Evolutionary conservation across 2,329 filamentous ascomycete species (phyloP).

Genomic region (Verticillium nubilum): DNA sequence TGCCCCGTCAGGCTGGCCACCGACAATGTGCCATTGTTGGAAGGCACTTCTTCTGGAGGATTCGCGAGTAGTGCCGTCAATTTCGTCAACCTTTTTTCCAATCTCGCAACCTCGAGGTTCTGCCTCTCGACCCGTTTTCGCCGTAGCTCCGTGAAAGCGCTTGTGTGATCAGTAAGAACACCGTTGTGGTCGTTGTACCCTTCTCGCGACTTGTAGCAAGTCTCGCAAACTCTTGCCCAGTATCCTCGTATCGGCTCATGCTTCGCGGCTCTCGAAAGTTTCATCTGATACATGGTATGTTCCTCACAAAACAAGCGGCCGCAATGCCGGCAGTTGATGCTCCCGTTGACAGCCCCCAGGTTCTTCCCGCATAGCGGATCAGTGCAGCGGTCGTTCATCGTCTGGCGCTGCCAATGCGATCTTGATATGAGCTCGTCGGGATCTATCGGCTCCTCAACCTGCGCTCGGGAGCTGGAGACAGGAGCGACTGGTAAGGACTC

Average conservation of each 20-base stretch:
- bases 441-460: conserved; percentile 48
- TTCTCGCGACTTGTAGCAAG: conserved; percentile 95
- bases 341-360: conserved; percentile 73
- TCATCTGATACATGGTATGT: conserved; percentile 99
- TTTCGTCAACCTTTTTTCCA: conserved; percentile 89
- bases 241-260: conserved; percentile 86
- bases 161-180: conserved; percentile 63
- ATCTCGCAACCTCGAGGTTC: conserved; percentile 77
- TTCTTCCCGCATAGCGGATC: conserved; percentile 81
- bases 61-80: conserved; percentile 79
- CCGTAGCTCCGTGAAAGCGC: conserved; percentile 64
- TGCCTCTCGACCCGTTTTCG: conserved; percentile 77
- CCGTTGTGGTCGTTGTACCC: conserved; percentile 91
- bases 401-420: conserved; percentile 80
- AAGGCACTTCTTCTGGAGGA: conserved; percentile 59
- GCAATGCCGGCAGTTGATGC: conserved; percentile 89
- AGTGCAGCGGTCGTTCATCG: conserved; percentile 72
- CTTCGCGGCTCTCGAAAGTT: conserved; percentile 79
- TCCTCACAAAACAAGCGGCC: conserved; percentile 93
- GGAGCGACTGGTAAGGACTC: conserved; percentile 45
- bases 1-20: conserved; percentile 59
- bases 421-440: conserved; percentile 87
- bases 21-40: conserved; percentile 48
- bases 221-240: conserved; percentile 96
- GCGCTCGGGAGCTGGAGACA: conserved; percentile 27